Evolutionary conservation across 2,329 filamentous ascomycete genomes (phyloP), one percentile per base, ranked within the genome.

Genomic region (Penicillium sp.): DNA sequence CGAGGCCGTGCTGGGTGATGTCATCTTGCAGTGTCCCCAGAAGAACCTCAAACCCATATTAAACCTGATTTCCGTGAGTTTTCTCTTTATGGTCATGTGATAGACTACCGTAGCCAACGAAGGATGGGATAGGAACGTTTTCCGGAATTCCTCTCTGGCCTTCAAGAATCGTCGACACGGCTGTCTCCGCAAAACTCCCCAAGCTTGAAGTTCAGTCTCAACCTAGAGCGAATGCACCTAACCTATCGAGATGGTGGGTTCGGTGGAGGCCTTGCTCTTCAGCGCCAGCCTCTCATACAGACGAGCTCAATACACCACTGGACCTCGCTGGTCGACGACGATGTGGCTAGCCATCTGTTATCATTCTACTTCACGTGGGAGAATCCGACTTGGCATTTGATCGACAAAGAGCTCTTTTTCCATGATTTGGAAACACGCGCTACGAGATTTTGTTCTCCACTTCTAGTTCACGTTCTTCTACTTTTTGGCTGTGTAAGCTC

Each of bases 301-400:
- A 55, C 60, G 12, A 67, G 48, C 5, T 61, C 54, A 7, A 64
- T 67, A n/a, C 54, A 65, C 10, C 39, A 55, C 22, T 69, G 67
- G 67, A 67, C 65, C 8, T 57, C 51, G 7, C 60, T 69, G 3
- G 62, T 64, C 2, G 60, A 66, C 20, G 62, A 65, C 43, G 65
- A 68, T 39, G 61, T 60, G 4, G 67, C 67, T 0, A 68, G 67
- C 12, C 67, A 69, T 28, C 54, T 69, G 10, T 48, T 69, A 5
- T 68, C 66, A 3, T 60, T 68, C 11, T 69, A 67, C 49, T 69
- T 69, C 39, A 60, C 61, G 14, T 69, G 67, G 67, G 67, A 69
- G 51, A 69, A 69, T 15, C 63, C 67, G 5, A 66, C 61, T 15
- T 69, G 67, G 67, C 61, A 68, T 35, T 58, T 69, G 22, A 57